Percentiles rank a stretch among this genome's conserved stretches.
These are phyloP conservation scores for Zygosaccharomyces pseudorouxii DNA, from an alignment of 805 yeast species.

Conservation along the genomic window DNA sequence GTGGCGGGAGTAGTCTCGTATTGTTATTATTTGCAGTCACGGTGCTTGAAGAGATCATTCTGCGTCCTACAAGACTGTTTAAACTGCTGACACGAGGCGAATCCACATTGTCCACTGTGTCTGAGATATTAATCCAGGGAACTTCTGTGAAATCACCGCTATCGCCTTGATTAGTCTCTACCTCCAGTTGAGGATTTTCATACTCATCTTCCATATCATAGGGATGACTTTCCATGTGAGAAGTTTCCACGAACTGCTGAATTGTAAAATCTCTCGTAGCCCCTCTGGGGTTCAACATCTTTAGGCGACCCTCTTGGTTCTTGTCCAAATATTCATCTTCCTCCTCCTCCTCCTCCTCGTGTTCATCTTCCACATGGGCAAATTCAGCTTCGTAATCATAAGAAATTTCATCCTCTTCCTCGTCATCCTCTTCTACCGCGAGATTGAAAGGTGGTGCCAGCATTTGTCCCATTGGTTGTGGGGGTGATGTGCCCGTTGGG, in stretches of 20 bases:
- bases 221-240: constrained; percentile 19
- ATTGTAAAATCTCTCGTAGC: constrained; percentile 14
- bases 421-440: constrained; percentile 3
- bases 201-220: constrained; percentile 25
- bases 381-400: constrained; percentile 37
- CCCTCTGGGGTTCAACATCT: constrained; percentile 6
- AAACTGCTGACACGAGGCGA: constrained; percentile 15
- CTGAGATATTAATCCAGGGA: constrained; percentile 17
- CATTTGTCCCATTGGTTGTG: neutral
- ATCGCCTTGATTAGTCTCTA: constrained; percentile 32
- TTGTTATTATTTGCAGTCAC: constrained; percentile 22
- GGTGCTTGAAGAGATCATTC: constrained; percentile 7
- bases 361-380: constrained; percentile 31
- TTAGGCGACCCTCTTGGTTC: constrained; percentile 14
- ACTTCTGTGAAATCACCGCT: constrained; percentile 16
- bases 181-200: constrained; percentile 38
- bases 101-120: constrained; percentile 16
- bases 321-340: constrained; percentile 21
- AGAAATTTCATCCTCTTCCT: constrained; percentile 32
- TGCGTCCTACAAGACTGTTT: constrained; percentile 9
- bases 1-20: constrained; percentile 1
- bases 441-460: constrained; percentile 1
- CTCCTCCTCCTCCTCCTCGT: constrained; percentile 22
- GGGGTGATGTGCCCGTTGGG: neutral
- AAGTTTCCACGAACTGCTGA: constrained; percentile 26